Base-by-base conservation (phyloP, 2,329 filamentous ascomycete species). In the Phaeosphaeria sp. region DNA sequence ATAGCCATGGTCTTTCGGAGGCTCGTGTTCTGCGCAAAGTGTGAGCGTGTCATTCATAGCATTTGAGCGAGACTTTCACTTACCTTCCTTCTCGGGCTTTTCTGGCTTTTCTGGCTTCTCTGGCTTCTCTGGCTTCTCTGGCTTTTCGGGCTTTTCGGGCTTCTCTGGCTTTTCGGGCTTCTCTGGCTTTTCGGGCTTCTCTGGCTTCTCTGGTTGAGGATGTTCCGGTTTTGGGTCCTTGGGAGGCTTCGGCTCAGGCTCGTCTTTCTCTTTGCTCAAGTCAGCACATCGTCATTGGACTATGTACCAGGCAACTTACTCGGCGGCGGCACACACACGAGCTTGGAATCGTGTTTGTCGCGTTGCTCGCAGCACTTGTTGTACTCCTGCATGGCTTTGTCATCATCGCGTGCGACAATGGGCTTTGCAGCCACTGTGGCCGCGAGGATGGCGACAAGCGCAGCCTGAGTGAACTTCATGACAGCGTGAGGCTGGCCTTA, bases 371-470 rank as follows among this genome's bases (percentile, higher is more conserved):
- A 52, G 39, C 50, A 52, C 41, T 52, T 43, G 13, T 44, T 43
- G 50, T 52, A 52, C 6, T 44, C 39, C n/a, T 52, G 39, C 39
- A 25, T 30, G 6, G 50, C 50, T 39, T 52, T 52, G 7, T 27
- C 41, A 25, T 44, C 39, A 6, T 20, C 21, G 41, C 50, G 50
- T 13, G 39, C 50, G 17, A 53, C 17, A 17, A 53, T n/a, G 17
- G 50, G 50, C 27, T 53, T 53, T 20, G 50, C n/a, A 53, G 50
- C 50, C 25, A 53, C 50, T 17, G 50, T 53, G 42, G 43, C 43
- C 50, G 50, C 50, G 20, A 53, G 50, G 42, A 53, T 53, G n/a
- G 50, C 43, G 42, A 53, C 50, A 7, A 53, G 21, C 18, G 50
- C 42, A 27, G 50, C 50, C 27, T 53, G 50, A 1, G 50, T 36